Evolutionary conservation across 2,329 filamentous ascomycete genomes (phyloP), one percentile per base, ranked within the genome.

Genomic region (Eurotiales sp.): DNA sequence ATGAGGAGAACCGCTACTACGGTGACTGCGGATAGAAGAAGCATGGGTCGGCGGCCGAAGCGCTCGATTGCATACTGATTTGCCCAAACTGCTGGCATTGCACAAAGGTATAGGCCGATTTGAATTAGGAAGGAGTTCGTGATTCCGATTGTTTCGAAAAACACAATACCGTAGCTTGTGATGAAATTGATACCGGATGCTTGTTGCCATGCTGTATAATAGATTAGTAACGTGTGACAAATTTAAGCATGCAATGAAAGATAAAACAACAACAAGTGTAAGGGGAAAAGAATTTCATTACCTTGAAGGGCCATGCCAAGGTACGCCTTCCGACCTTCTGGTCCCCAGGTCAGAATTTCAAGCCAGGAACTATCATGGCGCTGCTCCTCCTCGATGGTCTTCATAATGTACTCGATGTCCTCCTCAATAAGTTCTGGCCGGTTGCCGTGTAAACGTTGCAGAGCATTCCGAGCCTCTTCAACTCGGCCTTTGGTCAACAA

Each of bases 111-210:
- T 69, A 89, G 92, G 75, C 95, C 80, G 64, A 95, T 78, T 54
- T 84, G 87, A 67, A 93, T 90, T 61, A 93, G 70, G 81, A 95
- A 95, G 39, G 82, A 77, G 77, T 95, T 86, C 62, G 95, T 89
- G 61, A 86, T 86, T 59, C 86, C 86, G 25, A 87, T 84, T 21
- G 84, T 83, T 72, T 86, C 72, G 75, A 95, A 88, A 83, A 95
- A 93, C 53, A 86, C 83, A 27, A 88, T 90, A 27, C 87, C 89
- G 76, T 85, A 89, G 76, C 89, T 88, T 77, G 90, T 92, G 77
- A 93, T 88, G 73, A 92, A 95, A 80, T 95, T 95, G 73, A 95
- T 87, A 77, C 90, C 88, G 17, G 88, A 90, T 81, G 81, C 57
- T 71, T 88, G 85, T 72, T 88, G 86, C 84, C 40, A 43, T 43